Base-by-base conservation (phyloP, 805 yeast genomes). In the Torulaspora microellipsoides region DNA sequence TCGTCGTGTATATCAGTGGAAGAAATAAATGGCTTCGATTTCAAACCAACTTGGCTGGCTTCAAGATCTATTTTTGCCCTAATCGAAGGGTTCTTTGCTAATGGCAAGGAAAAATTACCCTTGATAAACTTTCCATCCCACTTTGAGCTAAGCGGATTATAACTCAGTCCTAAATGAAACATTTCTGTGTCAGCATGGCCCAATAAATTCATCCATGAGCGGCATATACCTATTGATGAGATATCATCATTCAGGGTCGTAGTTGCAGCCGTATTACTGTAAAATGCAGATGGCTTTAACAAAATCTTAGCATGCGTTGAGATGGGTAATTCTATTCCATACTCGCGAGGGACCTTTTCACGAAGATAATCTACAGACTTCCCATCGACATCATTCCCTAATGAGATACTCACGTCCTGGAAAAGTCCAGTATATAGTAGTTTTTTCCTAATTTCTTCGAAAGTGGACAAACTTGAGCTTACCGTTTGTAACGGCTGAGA, bases 181-280 rank as follows among this genome's bases (percentile, higher is more conserved):
- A 72, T 60, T 23, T 80, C 57, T 2, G 68, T 62, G 55, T 80
- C 84, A 0, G 83, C 84, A 31, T 77, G 76, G 9, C 85, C 85
- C 36, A 79, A 68, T 4, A 71, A 61, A 56, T 81, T 81, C 48
- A 67, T 65, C 48, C 73, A 68, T 2, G 64, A 51, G 47, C 67
- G 69, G 36, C 62, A 59, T 20, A 66, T 43, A 14, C 62, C 64
- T 27, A 65, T 44, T 6, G 67, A 49, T 20, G 70, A 64, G 13
- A 68, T 67, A 17, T 59, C 55, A 30, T 64, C 68, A 7, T 64
- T 54, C 29, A 67, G 66, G 8, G 60, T 51, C 8, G 73, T 62
- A 23, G 69, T 68, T 1, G 56, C 56, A n/a, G 53, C 60, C 41
- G 51, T 38, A 25, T 32, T 60, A 46, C 46, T 60, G 53, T 52